phyloP scores from a whole-genome alignment of 805 yeast species.

The Lipomyces orientalis region DNA sequence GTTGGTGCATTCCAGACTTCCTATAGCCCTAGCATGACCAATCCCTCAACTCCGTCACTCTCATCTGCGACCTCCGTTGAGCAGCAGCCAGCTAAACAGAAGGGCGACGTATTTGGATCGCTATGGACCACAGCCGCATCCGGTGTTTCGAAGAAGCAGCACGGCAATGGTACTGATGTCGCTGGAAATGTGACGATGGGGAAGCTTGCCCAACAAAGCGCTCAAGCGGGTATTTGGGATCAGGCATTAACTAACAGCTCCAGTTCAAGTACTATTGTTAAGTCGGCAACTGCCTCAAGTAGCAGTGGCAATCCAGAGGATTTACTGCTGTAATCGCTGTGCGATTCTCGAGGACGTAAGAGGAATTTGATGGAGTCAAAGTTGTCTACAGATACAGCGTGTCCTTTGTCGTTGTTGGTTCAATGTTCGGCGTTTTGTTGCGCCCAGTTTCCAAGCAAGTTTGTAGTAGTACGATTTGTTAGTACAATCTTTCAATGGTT shows the following conservation, averaged over 20 bases:
- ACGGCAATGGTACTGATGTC: background rate
- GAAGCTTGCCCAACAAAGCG: conserved; percentile 43
- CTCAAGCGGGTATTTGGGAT: conserved; percentile 43
- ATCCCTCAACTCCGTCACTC: conserved; percentile 31
- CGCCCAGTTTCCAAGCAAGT: background rate
- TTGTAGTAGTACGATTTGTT: background rate
- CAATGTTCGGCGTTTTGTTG: background rate
- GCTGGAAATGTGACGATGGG: conserved; percentile 35
- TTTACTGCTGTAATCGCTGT: conserved; percentile 11
- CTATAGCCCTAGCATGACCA: background rate
- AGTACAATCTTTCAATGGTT: background rate
- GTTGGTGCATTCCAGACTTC: background rate
- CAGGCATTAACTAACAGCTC: conserved; percentile 26
- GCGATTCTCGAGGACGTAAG: background rate
- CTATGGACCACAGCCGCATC: conserved; percentile 47
- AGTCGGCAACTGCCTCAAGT: background rate
- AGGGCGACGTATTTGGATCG: conserved; percentile 49
- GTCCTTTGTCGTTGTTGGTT: conserved; percentile 3
- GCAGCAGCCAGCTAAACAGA: conserved; percentile 10
- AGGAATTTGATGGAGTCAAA: conserved; percentile 1
- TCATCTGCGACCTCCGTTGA: conserved; percentile 29
- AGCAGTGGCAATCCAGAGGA: conserved; percentile 11
- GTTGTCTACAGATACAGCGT: background rate
- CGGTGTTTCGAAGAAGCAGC: conserved; percentile 34
- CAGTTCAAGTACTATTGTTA: background rate